phyloP scores from a whole-genome alignment of 257 asterid species.

The Paulownia fortunei region DNA sequence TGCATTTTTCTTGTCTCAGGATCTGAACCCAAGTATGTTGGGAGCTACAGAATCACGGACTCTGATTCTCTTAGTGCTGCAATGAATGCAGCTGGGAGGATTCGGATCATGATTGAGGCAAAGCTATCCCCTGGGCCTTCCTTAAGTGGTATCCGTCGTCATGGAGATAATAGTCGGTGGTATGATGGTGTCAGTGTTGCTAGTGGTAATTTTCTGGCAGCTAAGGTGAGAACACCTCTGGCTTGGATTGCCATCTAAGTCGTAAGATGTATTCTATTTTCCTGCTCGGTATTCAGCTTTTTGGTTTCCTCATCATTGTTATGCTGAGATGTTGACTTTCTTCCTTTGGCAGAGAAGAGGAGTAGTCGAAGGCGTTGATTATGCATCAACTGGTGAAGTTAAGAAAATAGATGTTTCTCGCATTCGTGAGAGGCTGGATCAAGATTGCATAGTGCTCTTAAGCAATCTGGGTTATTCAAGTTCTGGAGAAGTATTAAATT shows the following conservation, averaged over 20 bases:
- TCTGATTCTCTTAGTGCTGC: conserved; percentile 88
- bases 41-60: conserved; percentile 94
- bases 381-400: conserved; percentile 92
- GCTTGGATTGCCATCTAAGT: neutral
- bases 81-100: conserved; percentile 87
- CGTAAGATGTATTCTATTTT: neutral
- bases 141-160: conserved; percentile 79
- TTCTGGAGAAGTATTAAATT: conserved; percentile 96
- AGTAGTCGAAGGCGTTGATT: conserved; percentile 92
- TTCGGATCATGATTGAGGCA: conserved; percentile 79
- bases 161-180: conserved; percentile 84
- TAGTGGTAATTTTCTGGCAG: conserved; percentile 88
- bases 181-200: conserved; percentile 82
- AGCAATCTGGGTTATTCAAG: conserved; percentile 96
- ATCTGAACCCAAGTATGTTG: conserved; percentile 79
- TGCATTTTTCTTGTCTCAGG: conserved; percentile 51
- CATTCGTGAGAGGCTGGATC: conserved; percentile 86
- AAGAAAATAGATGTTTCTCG: conserved; percentile 92
- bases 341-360: conserved; percentile 88
- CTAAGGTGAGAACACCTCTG: conserved; percentile 66
- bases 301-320: neutral
- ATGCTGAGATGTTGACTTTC: conserved; percentile 17
- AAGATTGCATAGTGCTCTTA: conserved; percentile 75
- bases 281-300: neutral
- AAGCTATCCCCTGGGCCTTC: conserved; percentile 97